phyloP scores from a whole-genome alignment of 352 stramenopile species.

The Globisporangium spinosum region DNA sequence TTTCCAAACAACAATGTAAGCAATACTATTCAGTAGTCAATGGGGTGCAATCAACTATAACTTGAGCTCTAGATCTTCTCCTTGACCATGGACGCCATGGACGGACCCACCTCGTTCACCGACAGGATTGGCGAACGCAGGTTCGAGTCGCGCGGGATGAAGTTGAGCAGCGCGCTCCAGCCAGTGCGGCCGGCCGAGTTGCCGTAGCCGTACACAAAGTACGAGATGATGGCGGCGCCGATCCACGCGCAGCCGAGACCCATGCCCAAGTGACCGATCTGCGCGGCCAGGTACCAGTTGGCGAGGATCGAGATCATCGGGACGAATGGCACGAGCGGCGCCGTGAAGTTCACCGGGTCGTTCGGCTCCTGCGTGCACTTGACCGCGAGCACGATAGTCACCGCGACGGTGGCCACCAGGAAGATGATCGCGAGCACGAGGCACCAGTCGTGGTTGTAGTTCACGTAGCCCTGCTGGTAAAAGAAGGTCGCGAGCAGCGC shows the following conservation, averaged over 20 bases:
- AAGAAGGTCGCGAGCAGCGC: conserved; percentile 46
- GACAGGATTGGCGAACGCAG: conserved; percentile 56
- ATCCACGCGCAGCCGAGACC: conserved; percentile 50
- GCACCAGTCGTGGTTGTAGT: conserved; percentile 31
- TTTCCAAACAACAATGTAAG: background rate
- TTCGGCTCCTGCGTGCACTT: conserved; percentile 59
- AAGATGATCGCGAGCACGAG: conserved; percentile 48
- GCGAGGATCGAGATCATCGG: conserved; percentile 48
- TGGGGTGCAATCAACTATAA: background rate
- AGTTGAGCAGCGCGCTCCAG: conserved; percentile 54
- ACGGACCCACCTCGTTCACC: conserved; percentile 39
- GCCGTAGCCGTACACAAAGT: conserved; percentile 75
- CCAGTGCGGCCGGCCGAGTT: conserved; percentile 57
- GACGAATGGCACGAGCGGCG: conserved; percentile 69
- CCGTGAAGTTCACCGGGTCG: conserved; percentile 42
- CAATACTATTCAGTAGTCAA: background rate
- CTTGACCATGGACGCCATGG: conserved; percentile 29
- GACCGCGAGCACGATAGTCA: conserved; percentile 37
- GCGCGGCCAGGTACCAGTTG: conserved; percentile 70
- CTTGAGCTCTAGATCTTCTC: conserved; percentile 25
- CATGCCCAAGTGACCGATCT: conserved; percentile 57
- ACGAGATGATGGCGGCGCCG: conserved; percentile 53
- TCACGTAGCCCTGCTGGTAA: conserved; percentile 71
- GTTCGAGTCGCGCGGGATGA: conserved; percentile 39
- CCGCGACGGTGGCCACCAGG: conserved; percentile 31